These are phyloP conservation scores for Bassia scoparia DNA, from an alignment of 148 eudicot species.

Conservation along the genomic window DNA sequence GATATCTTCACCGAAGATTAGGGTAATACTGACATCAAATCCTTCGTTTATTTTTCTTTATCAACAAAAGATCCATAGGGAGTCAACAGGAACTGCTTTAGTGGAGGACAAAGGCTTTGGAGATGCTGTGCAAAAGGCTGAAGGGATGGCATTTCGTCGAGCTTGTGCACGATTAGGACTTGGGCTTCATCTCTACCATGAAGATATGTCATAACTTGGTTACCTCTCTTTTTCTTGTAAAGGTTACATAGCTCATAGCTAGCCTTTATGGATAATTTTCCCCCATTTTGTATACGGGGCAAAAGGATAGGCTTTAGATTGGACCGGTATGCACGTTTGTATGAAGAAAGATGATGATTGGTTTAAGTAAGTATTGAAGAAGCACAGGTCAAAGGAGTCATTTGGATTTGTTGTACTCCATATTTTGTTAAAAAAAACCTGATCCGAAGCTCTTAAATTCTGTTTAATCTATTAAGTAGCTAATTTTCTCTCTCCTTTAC, in stretches of 20 bases:
- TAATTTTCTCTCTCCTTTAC: no score
- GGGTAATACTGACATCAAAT: not conserved
- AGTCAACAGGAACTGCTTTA: conserved; percentile 78
- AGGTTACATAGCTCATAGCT: not conserved
- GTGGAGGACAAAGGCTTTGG: conserved; percentile 53
- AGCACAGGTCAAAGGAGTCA: not conserved
- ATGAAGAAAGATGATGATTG: not conserved
- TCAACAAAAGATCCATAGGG: conserved; percentile 60
- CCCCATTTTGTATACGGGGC: not conserved
- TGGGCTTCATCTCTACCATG: conserved; percentile 93
- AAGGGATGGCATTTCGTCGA: conserved; percentile 97
- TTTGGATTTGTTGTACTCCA: not conserved
- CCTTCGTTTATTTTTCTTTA: not conserved
- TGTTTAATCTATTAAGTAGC: no score
- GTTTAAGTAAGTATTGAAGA: conserved; percentile 8
- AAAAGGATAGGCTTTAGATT: not conserved
- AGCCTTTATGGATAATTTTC: not conserved
- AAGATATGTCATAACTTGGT: conserved; percentile 48
- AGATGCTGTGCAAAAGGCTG: conserved; percentile 90
- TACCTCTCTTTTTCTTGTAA: not conserved
- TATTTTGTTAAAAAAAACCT: no score
- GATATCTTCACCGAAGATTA: not conserved
- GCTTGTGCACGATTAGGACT: conserved; percentile 98
- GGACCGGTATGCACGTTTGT: not conserved
- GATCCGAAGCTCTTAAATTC: no score